phyloP scores from a whole-genome alignment of 345 rosid species.

The Geranium brycei region DNA sequence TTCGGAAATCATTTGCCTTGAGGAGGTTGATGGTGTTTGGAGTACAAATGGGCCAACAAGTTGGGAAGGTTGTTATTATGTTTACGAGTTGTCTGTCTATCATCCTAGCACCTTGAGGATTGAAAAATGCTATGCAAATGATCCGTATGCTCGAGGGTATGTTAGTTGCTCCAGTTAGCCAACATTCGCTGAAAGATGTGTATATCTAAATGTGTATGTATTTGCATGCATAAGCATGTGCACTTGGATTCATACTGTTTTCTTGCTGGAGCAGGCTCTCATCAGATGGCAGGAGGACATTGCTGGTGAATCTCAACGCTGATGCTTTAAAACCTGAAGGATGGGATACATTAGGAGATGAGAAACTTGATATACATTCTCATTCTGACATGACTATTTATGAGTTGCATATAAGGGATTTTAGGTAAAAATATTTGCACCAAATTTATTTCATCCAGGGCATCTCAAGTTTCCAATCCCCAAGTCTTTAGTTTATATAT shows the following conservation, averaged over 20 bases:
- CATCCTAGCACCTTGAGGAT: conserved; percentile 63
- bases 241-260: conserved; percentile 15
- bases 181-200: conserved; percentile 13
- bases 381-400: conserved; percentile 69
- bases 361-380: conserved; percentile 49
- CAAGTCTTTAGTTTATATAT: conserved; percentile 2
- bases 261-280: conserved; percentile 55
- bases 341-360: conserved; percentile 63
- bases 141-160: conserved; percentile 96
- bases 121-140: conserved; percentile 80
- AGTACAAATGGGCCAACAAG: conserved; percentile 39
- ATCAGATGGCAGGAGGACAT: conserved; percentile 63
- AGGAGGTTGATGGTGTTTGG: conserved; percentile 75
- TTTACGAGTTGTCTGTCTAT: conserved; percentile 64
- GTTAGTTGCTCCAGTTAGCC: conserved; percentile 21
- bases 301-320: conserved; percentile 53
- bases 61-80: conserved; percentile 85
- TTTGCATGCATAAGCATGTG: conserved; percentile 1
- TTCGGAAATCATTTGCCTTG: conserved; percentile 33
- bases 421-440: conserved; percentile 40
- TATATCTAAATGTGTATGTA: background rate
- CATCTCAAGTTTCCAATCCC: too few species aligned
- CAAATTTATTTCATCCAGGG: background rate
- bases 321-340: conserved; percentile 60
- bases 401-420: conserved; percentile 93